phyloP scores from a whole-genome alignment of 306 rosid genomes.

The Arachis stenosperma region DNA sequence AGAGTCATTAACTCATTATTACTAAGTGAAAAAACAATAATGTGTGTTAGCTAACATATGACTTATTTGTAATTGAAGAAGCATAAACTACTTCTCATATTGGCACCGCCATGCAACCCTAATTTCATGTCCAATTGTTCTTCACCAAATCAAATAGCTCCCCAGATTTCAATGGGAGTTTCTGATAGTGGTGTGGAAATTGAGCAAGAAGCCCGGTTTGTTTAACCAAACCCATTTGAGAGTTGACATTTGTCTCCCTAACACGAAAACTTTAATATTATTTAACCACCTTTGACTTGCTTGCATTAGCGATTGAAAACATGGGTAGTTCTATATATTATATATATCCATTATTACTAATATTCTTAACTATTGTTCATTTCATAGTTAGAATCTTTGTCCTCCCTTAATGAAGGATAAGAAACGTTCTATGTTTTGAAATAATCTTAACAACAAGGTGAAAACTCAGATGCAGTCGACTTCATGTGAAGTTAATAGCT shows the following conservation, averaged over 20 bases:
- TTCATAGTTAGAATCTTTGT: too few species aligned
- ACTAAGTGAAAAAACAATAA: not conserved
- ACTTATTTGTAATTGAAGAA: not conserved
- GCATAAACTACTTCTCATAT: not conserved
- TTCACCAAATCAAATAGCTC: slow-evolving; percentile 22
- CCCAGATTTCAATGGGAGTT: slow-evolving; percentile 11
- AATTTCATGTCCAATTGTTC: not conserved
- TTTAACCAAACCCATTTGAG: slow-evolving; percentile 24
- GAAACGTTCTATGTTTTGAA: too few species aligned
- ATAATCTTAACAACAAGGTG: too few species aligned
- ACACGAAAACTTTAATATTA: slow-evolving; percentile 22
- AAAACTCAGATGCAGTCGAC: too few species aligned
- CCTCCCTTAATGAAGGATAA: too few species aligned
- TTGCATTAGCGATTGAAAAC: not conserved
- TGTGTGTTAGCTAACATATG: not conserved
- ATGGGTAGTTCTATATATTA: not conserved
- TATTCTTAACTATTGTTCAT: too few species aligned
- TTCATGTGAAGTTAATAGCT: too few species aligned
- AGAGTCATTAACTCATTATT: not conserved
- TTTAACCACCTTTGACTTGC: slow-evolving; percentile 38
- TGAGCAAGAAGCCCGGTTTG: slow-evolving; percentile 2
- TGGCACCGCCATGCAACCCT: not conserved
- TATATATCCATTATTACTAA: not conserved
- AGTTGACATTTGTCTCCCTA: slow-evolving; percentile 14
- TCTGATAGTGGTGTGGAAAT: not conserved